Conservation (phyloP, 345 rosid genomes). For the Excoecaria agallocha region DNA sequence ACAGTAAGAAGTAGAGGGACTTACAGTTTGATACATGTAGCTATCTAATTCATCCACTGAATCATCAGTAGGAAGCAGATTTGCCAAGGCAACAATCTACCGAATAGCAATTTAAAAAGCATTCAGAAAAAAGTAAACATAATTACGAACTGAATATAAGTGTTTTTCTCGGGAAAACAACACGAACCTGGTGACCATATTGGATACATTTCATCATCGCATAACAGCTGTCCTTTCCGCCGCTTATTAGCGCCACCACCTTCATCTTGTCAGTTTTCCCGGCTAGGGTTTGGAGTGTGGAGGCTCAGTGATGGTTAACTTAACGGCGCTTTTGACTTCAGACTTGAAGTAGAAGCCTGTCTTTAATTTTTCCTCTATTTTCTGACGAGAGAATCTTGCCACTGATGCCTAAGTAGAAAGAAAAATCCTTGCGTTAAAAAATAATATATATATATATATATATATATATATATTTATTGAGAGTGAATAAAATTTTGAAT, state of each 20-base stretch:
- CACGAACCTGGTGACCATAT: slow-evolving; percentile 73
- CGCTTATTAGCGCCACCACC: slow-evolving; percentile 92
- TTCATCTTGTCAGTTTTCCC: slow-evolving; percentile 47
- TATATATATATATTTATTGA: no score
- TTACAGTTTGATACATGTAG: slow-evolving; percentile 90
- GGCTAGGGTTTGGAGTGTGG: slow-evolving; percentile 5
- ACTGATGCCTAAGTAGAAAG: no score
- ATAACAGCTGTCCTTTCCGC: slow-evolving; percentile 96
- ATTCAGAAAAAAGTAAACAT: not conserved
- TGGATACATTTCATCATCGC: slow-evolving; percentile 90
- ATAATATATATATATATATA: no score
- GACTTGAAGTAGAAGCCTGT: not conserved
- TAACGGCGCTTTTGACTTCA: not conserved
- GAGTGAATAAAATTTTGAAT: no score
- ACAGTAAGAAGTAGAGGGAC: slow-evolving; percentile 7
- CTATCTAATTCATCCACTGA: slow-evolving; percentile 89
- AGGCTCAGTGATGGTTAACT: not conserved
- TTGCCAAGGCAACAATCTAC: slow-evolving; percentile 89
- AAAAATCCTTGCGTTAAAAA: no score
- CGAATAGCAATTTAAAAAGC: not conserved
- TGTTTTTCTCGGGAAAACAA: slow-evolving; percentile 15
- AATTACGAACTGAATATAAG: not conserved
- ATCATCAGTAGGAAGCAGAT: slow-evolving; percentile 82
- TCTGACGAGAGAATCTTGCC: not conserved
- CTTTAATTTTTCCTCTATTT: not conserved